Evolutionary conservation across 129 eudicot genomes (phyloP).

Genomic region (Chrysanthemum makinoi): DNA sequence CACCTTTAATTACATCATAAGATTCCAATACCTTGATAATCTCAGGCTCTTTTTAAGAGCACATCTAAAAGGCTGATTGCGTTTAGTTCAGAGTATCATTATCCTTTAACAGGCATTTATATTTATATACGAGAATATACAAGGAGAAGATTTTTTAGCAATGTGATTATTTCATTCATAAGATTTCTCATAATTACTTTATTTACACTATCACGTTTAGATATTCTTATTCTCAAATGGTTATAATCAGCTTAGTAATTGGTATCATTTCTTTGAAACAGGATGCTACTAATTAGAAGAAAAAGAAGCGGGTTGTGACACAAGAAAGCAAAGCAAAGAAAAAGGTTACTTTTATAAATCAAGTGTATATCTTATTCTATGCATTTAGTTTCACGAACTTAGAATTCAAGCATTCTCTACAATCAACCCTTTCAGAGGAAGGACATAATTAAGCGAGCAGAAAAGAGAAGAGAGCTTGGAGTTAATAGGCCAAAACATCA

Average conservation of each 20-base stretch:
- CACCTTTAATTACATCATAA: too few species aligned
- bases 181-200: background rate
- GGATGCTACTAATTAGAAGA: constrained; percentile 32
- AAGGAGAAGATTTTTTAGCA: background rate
- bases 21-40: background rate
- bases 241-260: background rate
- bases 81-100: background rate
- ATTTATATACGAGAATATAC: background rate
- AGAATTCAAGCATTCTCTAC: background rate
- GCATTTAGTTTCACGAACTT: background rate
- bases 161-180: background rate
- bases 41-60: too few species aligned
- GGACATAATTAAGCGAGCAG: constrained; percentile 59
- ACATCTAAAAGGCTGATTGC: background rate
- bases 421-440: constrained; percentile 46
- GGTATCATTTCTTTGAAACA: constrained; percentile 33
- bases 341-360: constrained; percentile 42
- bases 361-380: background rate
- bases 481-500: constrained; percentile 57
- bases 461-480: constrained; percentile 57
- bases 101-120: background rate
- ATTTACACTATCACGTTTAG: background rate
- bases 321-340: constrained; percentile 50
- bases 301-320: constrained; percentile 45
- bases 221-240: constrained; percentile 10